Percentiles rank a stretch among this genome's conserved stretches.
phyloP scores from a whole-genome alignment of 2,329 filamentous ascomycete species.

The Pyrenochaeta sp. region DNA sequence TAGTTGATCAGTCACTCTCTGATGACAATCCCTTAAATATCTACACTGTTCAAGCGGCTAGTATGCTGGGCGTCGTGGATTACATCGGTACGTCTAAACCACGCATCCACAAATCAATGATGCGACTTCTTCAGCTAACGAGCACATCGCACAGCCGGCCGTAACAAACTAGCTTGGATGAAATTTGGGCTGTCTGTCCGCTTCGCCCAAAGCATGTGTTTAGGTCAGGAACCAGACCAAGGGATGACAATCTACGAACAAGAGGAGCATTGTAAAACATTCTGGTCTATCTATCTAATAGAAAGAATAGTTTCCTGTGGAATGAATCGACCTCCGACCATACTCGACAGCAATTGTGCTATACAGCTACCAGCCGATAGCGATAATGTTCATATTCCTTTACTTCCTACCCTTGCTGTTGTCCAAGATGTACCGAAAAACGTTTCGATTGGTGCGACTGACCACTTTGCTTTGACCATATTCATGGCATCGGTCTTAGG shows the following conservation, averaged over 20 bases:
- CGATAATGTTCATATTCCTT: background rate
- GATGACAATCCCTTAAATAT: conserved; percentile 40
- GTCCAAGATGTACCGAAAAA: conserved; percentile 3
- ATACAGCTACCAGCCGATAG: background rate
- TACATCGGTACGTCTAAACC: conserved; percentile 41
- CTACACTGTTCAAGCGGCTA: conserved; percentile 48
- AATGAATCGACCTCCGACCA: conserved; percentile 42
- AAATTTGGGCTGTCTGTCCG: conserved; percentile 45
- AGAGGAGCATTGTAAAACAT: conserved; percentile 47
- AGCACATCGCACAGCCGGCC: conserved; percentile 35
- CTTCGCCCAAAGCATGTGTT: conserved; percentile 45
- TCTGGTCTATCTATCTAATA: conserved; percentile 52
- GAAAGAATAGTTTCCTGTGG: conserved; percentile 50
- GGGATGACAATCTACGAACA: conserved; percentile 17
- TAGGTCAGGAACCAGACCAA: conserved; percentile 44
- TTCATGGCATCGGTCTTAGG: conserved; percentile 42
- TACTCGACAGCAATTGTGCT: conserved; percentile 45
- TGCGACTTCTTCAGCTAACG: too few relatives aligned
- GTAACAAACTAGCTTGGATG: conserved; percentile 46
- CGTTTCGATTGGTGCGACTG: conserved; percentile 1
- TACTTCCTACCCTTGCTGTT: conserved; percentile 1
- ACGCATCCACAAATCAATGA: too few relatives aligned
- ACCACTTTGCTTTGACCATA: conserved; percentile 32
- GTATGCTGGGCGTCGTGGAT: conserved; percentile 48
- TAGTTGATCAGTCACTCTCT: conserved; percentile 46